Evolutionary conservation across 2,329 filamentous ascomycete species (phyloP).

Genomic region (Aspergillus persii): DNA sequence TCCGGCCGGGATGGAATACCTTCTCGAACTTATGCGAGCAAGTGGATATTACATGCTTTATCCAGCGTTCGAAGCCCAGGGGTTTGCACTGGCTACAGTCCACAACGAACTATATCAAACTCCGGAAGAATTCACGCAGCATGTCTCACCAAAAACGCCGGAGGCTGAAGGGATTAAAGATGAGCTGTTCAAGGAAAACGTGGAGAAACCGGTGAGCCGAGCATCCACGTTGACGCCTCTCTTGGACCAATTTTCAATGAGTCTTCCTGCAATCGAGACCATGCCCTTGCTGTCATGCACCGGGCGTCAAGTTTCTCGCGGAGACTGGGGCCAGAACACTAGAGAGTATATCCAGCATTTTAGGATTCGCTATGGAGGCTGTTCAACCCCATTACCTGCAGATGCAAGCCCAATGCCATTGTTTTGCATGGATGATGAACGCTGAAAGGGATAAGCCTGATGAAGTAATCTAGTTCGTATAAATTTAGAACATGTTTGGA

Average conservation of each 20-base stretch:
- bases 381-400: conserved; percentile 43
- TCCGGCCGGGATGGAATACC: conserved; percentile 75
- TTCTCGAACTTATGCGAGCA: conserved; percentile 71
- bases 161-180: conserved; percentile 4
- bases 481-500: background rate
- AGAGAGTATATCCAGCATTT: conserved; percentile 59
- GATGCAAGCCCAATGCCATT: conserved; percentile 53
- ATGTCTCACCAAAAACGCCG: conserved; percentile 2
- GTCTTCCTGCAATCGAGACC: conserved; percentile 48
- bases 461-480: too few species aligned
- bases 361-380: conserved; percentile 65
- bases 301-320: conserved; percentile 47
- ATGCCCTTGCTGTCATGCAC: conserved; percentile 64
- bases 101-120: conserved; percentile 71
- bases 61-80: conserved; percentile 55
- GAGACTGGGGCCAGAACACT: conserved; percentile 44
- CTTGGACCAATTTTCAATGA: conserved; percentile 46
- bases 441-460: background rate
- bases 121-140: conserved; percentile 63
- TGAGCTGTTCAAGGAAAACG: background rate
- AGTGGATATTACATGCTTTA: conserved; percentile 79
- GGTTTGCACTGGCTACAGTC: conserved; percentile 63
- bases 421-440: conserved; percentile 57
- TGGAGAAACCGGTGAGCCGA: conserved; percentile 31
- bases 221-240: conserved; percentile 49